Percentiles rank a stretch among this genome's conserved stretches.
These are phyloP conservation scores for Aspergillus oerlinghausenensis DNA, from an alignment of 2,329 filamentous ascomycete species.

Conservation along the genomic window DNA sequence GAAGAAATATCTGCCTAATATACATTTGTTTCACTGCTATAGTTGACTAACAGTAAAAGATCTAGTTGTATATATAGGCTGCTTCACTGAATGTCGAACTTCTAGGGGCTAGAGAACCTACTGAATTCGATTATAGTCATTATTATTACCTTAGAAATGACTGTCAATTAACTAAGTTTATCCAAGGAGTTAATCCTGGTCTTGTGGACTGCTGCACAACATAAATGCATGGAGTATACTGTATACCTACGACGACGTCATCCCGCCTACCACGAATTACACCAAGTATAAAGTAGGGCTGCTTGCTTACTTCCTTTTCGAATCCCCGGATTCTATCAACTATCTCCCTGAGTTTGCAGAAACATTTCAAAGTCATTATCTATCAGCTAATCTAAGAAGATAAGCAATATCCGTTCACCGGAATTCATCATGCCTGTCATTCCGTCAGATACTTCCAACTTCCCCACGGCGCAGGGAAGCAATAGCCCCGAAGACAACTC, in stretches of 20 bases:
- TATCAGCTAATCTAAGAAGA: neutral
- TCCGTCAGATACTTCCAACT: conserved; percentile 21
- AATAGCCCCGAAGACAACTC: conserved; percentile 15
- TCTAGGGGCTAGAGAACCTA: neutral
- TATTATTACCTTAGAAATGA: neutral
- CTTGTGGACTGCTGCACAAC: neutral
- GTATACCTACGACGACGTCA: neutral
- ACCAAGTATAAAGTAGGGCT: neutral
- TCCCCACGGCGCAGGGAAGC: conserved; percentile 16
- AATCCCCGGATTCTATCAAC: neutral
- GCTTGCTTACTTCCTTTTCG: neutral
- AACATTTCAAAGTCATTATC: neutral
- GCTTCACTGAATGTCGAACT: neutral
- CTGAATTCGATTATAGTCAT: neutral
- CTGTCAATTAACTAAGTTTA: neutral
- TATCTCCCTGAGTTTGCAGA: neutral
- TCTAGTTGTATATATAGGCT: neutral
- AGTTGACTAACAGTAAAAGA: neutral
- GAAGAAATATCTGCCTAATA: neutral
- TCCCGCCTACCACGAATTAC: neutral
- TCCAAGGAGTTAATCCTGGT: neutral
- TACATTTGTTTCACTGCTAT: neutral
- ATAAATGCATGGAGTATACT: neutral
- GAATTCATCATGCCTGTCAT: conserved; percentile 26
- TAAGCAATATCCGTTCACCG: neutral